Base-by-base conservation (phyloP, 2,329 filamentous ascomycete species). In the Sordariomycetes sp. region DNA sequence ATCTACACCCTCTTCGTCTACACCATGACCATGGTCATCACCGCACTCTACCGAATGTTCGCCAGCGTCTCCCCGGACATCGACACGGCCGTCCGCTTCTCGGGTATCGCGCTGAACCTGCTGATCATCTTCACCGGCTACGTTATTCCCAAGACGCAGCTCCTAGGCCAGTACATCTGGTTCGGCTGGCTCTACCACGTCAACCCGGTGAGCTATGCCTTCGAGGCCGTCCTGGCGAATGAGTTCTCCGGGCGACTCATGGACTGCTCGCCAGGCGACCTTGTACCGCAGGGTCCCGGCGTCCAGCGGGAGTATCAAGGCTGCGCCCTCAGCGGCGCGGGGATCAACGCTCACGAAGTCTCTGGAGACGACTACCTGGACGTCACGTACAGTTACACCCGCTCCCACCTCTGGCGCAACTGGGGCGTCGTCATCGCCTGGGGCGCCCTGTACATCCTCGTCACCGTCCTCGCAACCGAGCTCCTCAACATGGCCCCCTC, bases 71-170 rank as follows among this genome's bases (percentile, higher is more conserved):
- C 81, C 15, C 76, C 77, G 25, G 80, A 79, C 0, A 71, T 88
- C 1, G 80, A 85, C 24, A 79, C 83, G 45, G 85, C 86, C 2
- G 80, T 87, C 36, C 71, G 78, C 1, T 76, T 80, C 58, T 75
- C 77, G 0, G 77, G 77, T 1, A 69, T 81, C 17, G 69, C 79
- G 1, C 77, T 86, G 39, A 76, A 85, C 59, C 69, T 82, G 57
- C 75, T 86, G 10, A 74, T 87, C 52, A 81, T 89, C 25, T 88
- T 83, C 63, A 86, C 84, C 0, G 84, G 84, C 0, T 87, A 86
- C 63, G 72, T 81, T 2, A 80, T 86, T 35, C 79, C 79, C 0
- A 76, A 78, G 20, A 73, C 74, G 0, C 73, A 81, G 20, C 79
- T 82, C 62, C 67, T 79, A 60, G 69, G 74, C 45, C 70, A 77